Conservation (phyloP, 257 asterid species). For the Lavandula angustifolia region DNA sequence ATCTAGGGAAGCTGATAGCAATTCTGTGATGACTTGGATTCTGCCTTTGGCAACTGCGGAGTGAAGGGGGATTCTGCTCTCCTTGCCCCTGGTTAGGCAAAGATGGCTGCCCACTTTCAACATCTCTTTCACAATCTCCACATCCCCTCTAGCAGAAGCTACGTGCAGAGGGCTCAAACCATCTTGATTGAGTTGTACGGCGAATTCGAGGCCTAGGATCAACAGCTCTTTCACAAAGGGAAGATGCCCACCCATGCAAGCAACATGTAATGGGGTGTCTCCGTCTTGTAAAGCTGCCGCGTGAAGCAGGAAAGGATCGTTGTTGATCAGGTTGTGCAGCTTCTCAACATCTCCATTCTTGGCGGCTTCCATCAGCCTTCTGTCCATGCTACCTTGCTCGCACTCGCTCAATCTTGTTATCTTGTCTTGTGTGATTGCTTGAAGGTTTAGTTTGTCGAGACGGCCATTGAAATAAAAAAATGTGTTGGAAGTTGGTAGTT, state of each 20-base stretch:
- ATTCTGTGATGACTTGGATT: constrained; percentile 24
- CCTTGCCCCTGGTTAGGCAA: constrained; percentile 41
- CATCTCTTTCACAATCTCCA: constrained; percentile 40
- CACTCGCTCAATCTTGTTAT: too few species aligned
- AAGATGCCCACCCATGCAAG: constrained; percentile 41
- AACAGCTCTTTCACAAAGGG: constrained; percentile 29
- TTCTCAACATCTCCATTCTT: constrained; percentile 26
- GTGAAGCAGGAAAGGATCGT: constrained; percentile 25
- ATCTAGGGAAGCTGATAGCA: constrained; percentile 31
- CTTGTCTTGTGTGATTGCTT: too few species aligned
- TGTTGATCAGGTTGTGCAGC: constrained; percentile 28
- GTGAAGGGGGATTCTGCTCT: constrained; percentile 45
- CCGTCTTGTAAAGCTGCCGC: constrained; percentile 9
- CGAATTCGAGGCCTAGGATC: constrained; percentile 23
- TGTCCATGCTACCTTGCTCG: constrained; percentile 29
- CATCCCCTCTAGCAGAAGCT: constrained; percentile 41
- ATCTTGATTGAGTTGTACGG: constrained; percentile 27
- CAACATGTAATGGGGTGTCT: constrained; percentile 38
- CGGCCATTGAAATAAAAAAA: too few species aligned
- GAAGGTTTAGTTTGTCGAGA: too few species aligned
- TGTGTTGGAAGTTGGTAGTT: too few species aligned
- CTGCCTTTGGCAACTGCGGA: constrained; percentile 42
- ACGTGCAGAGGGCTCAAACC: constrained; percentile 46
- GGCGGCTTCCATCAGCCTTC: constrained; percentile 32
- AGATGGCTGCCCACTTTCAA: constrained; percentile 33